Evolutionary conservation across 371 early-diverging fungal genomes (phyloP).

Genomic region (Chytridium lagenaria): DNA sequence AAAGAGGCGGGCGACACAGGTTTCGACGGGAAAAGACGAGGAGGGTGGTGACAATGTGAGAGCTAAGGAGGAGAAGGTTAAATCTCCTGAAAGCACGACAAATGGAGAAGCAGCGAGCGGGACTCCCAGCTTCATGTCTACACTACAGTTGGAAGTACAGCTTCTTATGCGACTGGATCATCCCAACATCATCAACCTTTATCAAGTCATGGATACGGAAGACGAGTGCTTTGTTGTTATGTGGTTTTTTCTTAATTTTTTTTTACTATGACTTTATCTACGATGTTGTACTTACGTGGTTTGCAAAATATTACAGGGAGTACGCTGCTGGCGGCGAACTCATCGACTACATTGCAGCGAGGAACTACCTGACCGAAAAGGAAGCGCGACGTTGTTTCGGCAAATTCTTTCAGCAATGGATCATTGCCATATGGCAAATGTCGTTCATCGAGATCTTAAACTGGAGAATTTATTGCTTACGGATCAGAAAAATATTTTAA

Average conservation of each 20-base stretch:
- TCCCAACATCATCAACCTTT: conserved; percentile 67
- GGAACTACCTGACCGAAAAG: conserved; percentile 51
- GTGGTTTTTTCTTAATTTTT: conserved; percentile 35
- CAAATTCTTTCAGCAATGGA: conserved; percentile 71
- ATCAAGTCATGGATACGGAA: conserved; percentile 67
- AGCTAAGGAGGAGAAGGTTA: not conserved
- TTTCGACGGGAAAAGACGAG: not conserved
- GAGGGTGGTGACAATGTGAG: not conserved
- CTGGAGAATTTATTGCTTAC: conserved; percentile 64
- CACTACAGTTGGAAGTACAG: conserved; percentile 62
- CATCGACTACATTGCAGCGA: conserved; percentile 59
- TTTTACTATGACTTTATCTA: not conserved
- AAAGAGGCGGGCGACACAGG: no score
- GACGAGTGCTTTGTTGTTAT: conserved; percentile 64
- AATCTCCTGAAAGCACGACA: not conserved
- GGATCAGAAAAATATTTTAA: conserved; percentile 50
- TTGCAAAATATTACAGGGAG: conserved; percentile 42
- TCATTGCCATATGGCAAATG: conserved; percentile 68
- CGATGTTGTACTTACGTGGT: not conserved
- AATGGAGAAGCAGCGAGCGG: not conserved
- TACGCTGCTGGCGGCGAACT: conserved; percentile 64
- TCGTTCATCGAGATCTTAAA: conserved; percentile 77
- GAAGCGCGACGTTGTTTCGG: conserved; percentile 60
- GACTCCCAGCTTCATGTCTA: conserved; percentile 37
- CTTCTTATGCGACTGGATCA: conserved; percentile 66